Conservation (phyloP, 495 filamentous ascomycete genomes). For the Daldinia bambusicola region DNA sequence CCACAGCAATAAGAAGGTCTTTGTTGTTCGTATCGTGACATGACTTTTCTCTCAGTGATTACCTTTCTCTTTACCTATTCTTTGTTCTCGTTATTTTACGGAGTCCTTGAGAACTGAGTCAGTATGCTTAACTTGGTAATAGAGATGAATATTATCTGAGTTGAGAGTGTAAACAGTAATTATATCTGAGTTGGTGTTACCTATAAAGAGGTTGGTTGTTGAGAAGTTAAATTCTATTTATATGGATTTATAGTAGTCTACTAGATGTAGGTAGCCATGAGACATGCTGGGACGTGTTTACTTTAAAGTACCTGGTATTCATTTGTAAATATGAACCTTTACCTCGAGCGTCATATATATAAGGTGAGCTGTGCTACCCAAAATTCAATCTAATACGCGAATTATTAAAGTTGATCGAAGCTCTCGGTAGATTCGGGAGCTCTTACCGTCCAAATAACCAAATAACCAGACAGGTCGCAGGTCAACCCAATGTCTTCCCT, state of each 20-base stretch:
- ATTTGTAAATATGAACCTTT: too few relatives aligned
- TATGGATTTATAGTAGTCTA: too few relatives aligned
- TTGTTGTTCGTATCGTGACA: constrained; percentile 15
- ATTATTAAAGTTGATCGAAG: constrained; percentile 25
- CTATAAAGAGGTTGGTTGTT: too few relatives aligned
- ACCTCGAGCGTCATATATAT: too few relatives aligned
- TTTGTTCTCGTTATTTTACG: constrained; percentile 1
- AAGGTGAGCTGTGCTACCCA: neutral
- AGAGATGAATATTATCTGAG: neutral
- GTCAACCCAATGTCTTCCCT: too few relatives aligned
- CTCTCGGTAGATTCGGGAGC: constrained; percentile 37
- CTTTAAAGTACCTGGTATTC: too few relatives aligned
- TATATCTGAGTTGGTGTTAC: too few relatives aligned
- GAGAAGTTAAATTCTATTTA: too few relatives aligned
- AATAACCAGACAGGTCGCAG: too few relatives aligned
- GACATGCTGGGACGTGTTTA: too few relatives aligned
- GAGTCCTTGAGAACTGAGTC: neutral
- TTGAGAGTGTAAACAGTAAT: neutral
- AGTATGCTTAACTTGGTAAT: neutral
- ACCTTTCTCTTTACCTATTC: neutral
- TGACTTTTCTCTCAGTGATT: neutral
- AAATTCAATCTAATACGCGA: neutral
- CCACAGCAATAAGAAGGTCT: constrained; percentile 2
- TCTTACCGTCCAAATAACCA: constrained; percentile 28
- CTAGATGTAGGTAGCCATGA: too few relatives aligned